Percentiles rank a stretch among this genome's conserved stretches.
Evolutionary conservation across 2,329 filamentous ascomycete species (phyloP).

Genomic region (Xylaria sp.): DNA sequence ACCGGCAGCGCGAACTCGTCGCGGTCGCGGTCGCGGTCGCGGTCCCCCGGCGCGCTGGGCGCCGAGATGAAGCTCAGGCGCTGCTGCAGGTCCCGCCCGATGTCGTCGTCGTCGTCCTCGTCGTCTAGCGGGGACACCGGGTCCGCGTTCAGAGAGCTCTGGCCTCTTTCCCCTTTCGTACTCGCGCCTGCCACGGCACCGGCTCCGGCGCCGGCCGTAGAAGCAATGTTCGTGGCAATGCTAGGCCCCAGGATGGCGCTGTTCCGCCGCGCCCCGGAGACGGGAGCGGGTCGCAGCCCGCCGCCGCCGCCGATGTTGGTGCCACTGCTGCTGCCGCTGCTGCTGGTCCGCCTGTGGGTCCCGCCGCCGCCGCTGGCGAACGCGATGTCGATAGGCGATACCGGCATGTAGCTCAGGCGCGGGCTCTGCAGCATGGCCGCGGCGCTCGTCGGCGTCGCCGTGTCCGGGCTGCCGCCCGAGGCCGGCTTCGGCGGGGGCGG

Average conservation of each 20-base stretch:
- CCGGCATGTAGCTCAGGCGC: conserved; percentile 27
- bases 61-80: conserved; percentile 24
- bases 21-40: neutral
- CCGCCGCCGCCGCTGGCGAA: conserved; percentile 19
- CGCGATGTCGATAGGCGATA: conserved; percentile 32
- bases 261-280: too few species aligned
- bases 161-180: neutral
- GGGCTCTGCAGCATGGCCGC: conserved; percentile 25
- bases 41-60: conserved; percentile 7
- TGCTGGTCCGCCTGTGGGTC: conserved; percentile 8
- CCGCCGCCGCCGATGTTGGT: neutral
- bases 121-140: conserved; percentile 27
- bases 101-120: conserved; percentile 15
- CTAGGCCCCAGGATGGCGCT: too few species aligned
- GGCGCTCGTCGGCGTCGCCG: conserved; percentile 10
- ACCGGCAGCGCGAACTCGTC: conserved; percentile 28
- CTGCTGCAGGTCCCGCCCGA: conserved; percentile 10
- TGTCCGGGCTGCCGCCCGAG: conserved; percentile 1
- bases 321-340: neutral
- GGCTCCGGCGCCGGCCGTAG: too few species aligned
- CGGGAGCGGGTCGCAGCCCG: too few species aligned
- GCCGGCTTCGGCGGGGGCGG: conserved; percentile 9
- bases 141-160: neutral
- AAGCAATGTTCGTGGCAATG: too few species aligned
- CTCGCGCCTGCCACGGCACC: neutral